A percentile compares a stretch with the other conserved stretches of the same genome.
Evolutionary conservation across 2,329 filamentous ascomycete genomes (phyloP).

Genomic region (Xylaria sp.): DNA sequence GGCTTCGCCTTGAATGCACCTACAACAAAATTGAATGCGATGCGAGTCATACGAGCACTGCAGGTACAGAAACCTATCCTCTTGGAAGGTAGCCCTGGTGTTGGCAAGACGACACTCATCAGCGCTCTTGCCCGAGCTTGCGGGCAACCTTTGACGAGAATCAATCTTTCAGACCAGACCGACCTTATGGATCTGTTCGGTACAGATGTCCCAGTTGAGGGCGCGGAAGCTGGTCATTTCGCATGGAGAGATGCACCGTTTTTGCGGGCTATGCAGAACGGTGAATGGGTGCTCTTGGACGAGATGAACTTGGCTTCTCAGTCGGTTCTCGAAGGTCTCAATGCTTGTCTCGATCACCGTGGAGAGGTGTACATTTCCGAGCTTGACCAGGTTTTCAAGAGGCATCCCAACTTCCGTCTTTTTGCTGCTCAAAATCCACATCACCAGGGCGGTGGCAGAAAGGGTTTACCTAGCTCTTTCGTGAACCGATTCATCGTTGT

Average conservation of each 20-base stretch:
- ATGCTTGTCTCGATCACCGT: constrained; percentile 93
- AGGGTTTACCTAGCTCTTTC: constrained; percentile 90
- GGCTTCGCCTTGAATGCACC: constrained; percentile 79
- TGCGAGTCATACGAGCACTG: constrained; percentile 83
- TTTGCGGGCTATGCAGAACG: constrained; percentile 90
- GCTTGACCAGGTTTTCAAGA: constrained; percentile 86
- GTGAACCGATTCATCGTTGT: constrained; percentile 98
- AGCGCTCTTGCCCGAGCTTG: constrained; percentile 75
- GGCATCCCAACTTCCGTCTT: constrained; percentile 84
- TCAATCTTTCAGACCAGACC: constrained; percentile 97
- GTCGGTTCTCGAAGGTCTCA: constrained; percentile 90
- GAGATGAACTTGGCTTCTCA: constrained; percentile 99
- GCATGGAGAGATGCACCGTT: constrained; percentile 96
- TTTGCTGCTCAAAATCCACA: constrained; percentile 98
- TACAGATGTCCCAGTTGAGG: constrained; percentile 91
- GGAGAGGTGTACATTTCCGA: constrained; percentile 95
- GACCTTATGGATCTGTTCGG: constrained; percentile 97
- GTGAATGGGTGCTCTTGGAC: constrained; percentile 93
- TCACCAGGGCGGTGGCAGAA: constrained; percentile 91
- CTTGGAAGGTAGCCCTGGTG: constrained; percentile 93
- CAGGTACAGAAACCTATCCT: constrained; percentile 88
- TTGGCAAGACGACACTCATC: constrained; percentile 93
- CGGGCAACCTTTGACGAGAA: constrained; percentile 78
- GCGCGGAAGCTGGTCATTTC: constrained; percentile 84
- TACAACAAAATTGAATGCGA: constrained; percentile 83